Percentiles rank a stretch among this genome's conserved stretches.
phyloP scores from a whole-genome alignment of 345 rosid genomes.

The Brassica napus region Da-Ae NC_063452.1:22302001-22302500 shows the following conservation, averaged over 20 bases:
- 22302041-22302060: too few relatives aligned
- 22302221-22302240: too few relatives aligned
- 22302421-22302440: not conserved
- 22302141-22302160: not conserved
- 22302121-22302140: not conserved
- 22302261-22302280: too few relatives aligned
- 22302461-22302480: not conserved
- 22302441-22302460: not conserved
- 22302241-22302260: too few relatives aligned
- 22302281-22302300: too few relatives aligned
- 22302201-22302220: too few relatives aligned
- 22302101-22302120: not conserved
- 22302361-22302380: not conserved
- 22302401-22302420: not conserved
- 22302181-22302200: not conserved
- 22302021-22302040: too few relatives aligned
- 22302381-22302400: not conserved
- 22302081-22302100: too few relatives aligned
- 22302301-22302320: not conserved
- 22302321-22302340: not conserved
- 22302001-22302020: too few relatives aligned
- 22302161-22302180: not conserved
- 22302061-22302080: not conserved
- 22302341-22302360: not conserved
- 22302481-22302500: not conserved